Conservation (phyloP, 2,329 filamentous ascomycete species). For the Seiridium unicorne region DNA sequence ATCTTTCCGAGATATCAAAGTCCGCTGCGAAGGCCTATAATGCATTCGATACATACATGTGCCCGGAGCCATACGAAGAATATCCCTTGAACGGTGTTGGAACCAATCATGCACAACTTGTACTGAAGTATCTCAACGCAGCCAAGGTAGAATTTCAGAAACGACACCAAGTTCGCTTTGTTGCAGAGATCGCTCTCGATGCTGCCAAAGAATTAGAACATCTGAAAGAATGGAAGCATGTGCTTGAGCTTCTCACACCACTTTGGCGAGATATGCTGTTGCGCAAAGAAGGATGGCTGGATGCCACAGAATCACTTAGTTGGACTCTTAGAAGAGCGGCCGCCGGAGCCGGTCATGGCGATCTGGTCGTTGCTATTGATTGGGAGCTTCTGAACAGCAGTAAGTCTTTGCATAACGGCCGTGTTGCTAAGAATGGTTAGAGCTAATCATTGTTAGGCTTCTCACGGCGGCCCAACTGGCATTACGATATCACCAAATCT, state of each 20-base stretch:
- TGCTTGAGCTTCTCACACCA: slow-evolving; percentile 52
- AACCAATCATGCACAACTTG: slow-evolving; percentile 54
- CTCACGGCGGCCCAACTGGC: slow-evolving; percentile 53
- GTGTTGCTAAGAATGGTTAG: not conserved
- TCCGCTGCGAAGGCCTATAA: slow-evolving; percentile 50
- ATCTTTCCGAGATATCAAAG: slow-evolving; percentile 42
- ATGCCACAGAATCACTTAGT: slow-evolving; percentile 57
- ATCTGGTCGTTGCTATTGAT: slow-evolving; percentile 59
- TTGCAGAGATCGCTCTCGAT: slow-evolving; percentile 56
- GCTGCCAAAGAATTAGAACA: slow-evolving; percentile 55
- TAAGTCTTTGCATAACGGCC: slow-evolving; percentile 32
- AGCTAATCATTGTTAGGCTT: slow-evolving; percentile 42
- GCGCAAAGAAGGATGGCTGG: slow-evolving; percentile 58
- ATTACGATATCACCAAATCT: slow-evolving; percentile 59
- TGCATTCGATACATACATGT: slow-evolving; percentile 64
- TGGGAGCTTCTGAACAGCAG: slow-evolving; percentile 63
- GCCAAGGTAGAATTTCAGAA: slow-evolving; percentile 54
- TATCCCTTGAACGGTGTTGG: slow-evolving; percentile 49
- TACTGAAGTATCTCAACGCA: slow-evolving; percentile 49
- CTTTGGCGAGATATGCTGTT: slow-evolving; percentile 58
- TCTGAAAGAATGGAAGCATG: slow-evolving; percentile 49
- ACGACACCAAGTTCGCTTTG: slow-evolving; percentile 50
- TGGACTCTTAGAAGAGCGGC: slow-evolving; percentile 62
- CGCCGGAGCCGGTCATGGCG: slow-evolving; percentile 46
- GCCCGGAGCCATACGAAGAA: slow-evolving; percentile 61